Base-by-base conservation (phyloP, 1,139 yeast species). In the Saccharomyces hybrid region DNA sequence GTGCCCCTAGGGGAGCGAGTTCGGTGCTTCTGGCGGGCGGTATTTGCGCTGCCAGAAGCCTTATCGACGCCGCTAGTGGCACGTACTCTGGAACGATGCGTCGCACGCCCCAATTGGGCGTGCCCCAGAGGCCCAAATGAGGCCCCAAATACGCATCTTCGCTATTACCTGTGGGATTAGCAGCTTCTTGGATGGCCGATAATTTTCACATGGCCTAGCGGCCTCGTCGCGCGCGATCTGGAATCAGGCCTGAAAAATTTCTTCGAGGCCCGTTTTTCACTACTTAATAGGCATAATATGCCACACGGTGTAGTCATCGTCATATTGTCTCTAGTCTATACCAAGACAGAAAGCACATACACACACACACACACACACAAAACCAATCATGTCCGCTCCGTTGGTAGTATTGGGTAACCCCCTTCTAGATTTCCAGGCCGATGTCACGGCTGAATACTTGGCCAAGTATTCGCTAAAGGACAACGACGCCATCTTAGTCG, bases 401-500 rank as follows among this genome's bases (percentile, higher is more conserved):
- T 74, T 85, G 58, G 79, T 86, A 58, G 82, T 87, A 71, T 78
- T 86, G 67, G 91, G 93, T 66, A 86, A 82, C 73, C 95, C 96
- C 52, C 79, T 91, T 65, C 81, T 91, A 69, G 98, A 91, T 71
- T 78, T 90, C 67, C 98, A 90, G 78, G 88, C 85, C 70, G 83
- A 85, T 60, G 95, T 86, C 58, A 82, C 79, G 47, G 75, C 79
- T 55, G 82, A 76, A 47, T 89, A 83, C 76, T 78, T 91, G 65
- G 79, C 76, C 58, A 90, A 90, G 76, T 93, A 93, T 76, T 84
- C 74, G 51, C 78, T 93, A 68, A 90, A 91, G 75, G 90, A 87
- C 63, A 86, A 95, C 71, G 98, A 93, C 72, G 99, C 99, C 62
- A 90, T 93, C 66, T 82, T 93, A 62, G 90, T 86, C 54, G 98